phyloP scores from a whole-genome alignment of 2,329 filamentous ascomycete genomes.

The Fusarium anthophilum region DNA sequence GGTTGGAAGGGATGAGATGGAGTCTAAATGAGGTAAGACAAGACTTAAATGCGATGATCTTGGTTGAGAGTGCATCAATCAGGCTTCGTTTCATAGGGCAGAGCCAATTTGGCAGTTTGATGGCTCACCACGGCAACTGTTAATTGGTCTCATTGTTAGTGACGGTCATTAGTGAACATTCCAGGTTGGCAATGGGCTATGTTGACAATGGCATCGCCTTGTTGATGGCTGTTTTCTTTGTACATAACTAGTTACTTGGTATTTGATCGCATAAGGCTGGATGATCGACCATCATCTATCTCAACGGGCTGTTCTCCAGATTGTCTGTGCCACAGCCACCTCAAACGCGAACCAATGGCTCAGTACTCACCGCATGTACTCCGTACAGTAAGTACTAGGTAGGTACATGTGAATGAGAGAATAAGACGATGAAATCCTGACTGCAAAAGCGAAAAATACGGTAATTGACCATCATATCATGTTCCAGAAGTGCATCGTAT shows the following conservation, averaged over 20 bases:
- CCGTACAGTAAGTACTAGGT: not conserved
- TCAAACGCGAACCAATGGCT: not conserved
- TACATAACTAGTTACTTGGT: not conserved
- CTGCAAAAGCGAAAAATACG: not conserved
- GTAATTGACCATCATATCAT: not conserved
- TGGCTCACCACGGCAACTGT: conserved; percentile 6
- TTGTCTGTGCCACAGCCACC: not conserved
- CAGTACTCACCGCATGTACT: conserved; percentile 13
- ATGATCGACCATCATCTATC: conserved; percentile 6
- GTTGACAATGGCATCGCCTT: not conserved
- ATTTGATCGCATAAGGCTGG: conserved; percentile 16
- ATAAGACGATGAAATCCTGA: conserved; percentile 13
- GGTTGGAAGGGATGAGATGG: conserved; percentile 10
- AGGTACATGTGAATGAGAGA: not conserved
- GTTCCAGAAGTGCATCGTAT: not conserved
- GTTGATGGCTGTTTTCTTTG: not conserved
- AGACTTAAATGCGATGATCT: conserved; percentile 32
- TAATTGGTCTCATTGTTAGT: not conserved
- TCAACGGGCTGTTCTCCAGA: conserved; percentile 5
- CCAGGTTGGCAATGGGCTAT: not conserved
- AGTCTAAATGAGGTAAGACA: conserved; percentile 37
- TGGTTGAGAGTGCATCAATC: conserved; percentile 20
- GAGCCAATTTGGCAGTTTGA: conserved; percentile 12
- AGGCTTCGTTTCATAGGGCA: conserved; percentile 29
- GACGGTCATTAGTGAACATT: not conserved